Evolutionary conservation across 805 yeast species (phyloP), one percentile per base, ranked within the genome.

Genomic region (Candida berthetii): DNA sequence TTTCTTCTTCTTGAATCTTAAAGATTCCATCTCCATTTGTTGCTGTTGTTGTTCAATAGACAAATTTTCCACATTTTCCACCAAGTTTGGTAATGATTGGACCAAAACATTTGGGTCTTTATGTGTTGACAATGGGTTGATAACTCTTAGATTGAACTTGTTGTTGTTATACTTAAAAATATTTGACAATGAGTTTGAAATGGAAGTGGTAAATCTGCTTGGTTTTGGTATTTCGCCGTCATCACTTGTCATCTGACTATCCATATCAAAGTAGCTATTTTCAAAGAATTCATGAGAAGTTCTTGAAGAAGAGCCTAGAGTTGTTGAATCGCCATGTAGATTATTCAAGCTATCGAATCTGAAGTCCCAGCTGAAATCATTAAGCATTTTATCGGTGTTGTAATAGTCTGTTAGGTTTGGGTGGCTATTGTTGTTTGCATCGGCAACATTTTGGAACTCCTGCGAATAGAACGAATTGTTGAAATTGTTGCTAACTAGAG

Each of bases 111-210:
- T 25, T 19, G 47, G 51, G 22, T 56, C 53, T 35, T 47, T 54
- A 35, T 53, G 57, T 2, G 60, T 49, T 3, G 57, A 51, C 10
- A 55, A 36, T 8, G 61, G 61, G 36, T 56, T 55, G 29, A 56
- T 56, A 62, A 59, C 42, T 68, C 60, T 47, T n/a, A 56, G 43
- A 68, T 63, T 44, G 68, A 63, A 42, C 65, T 67, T 37, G 14
- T 43, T 48, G 19, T 41, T 48, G 13, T 44, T 48, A 29, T 46
- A 50, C 35, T 46, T 53, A 48, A 56, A 53, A 17, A 54, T 56
- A 10, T 49, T 46, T 3, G 55, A 46, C 1, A 55, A 13, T 5
- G 57, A 51, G 37, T 44, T 52, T 18, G 59, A 53, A 40, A 48
- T 32, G 31, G 48, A 25, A 45, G 41, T 42, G 9, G 48, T 41